Evolutionary conservation across 441 rosid genomes (phyloP), one percentile per base, ranked within the genome.

Genomic region (Bruguiera hainesii): DNA sequence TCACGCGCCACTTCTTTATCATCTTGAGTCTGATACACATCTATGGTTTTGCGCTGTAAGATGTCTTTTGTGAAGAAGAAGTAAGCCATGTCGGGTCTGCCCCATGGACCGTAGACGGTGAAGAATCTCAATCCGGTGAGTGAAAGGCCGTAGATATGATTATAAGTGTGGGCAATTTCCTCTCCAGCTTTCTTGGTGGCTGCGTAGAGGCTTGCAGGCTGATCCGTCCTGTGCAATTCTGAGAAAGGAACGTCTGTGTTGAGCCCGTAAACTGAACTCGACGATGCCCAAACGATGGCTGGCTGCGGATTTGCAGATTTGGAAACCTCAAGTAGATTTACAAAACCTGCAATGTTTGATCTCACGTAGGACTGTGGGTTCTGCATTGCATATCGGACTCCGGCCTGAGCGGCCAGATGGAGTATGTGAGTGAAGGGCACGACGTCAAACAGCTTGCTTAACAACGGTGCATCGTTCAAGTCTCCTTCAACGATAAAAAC

Each of bases 21-120:
- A 26, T 85, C 97, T 2, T 80, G 87, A 1, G 94, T 88, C 55
- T 81, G 76, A 81, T 90, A 90, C 0, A 90, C 72, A 25, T 90
- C 90, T 21, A 90, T 90, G 1, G 84, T 42, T 53, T 90, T 86
- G 0, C 94, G 94, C 28, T 85, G 89, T 31, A 90, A 70, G 4
- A 90, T 90, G 70, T 85, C 94, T 61, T 87, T 88, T 0, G 92
- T 90, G 81, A 90, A 90, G 78, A 88, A 90, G 81, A 84, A 88
- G 68, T 90, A 90, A 16, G 97, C 97, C 97, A 90, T 90, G 79
- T 90, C 97, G 3, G 97, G 97, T 57, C 97, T 82, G 15, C 96
- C 96, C 96, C 96, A 90, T 0, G 96, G 94, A 4, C 96, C 96
- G 53, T 90, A 90, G 21, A 90, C 97, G 0, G 97, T 90, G 53